These are phyloP conservation scores for Cordyceps militaris DNA, from an alignment of 2,329 filamentous ascomycete genomes.

Conservation along the genomic window DNA sequence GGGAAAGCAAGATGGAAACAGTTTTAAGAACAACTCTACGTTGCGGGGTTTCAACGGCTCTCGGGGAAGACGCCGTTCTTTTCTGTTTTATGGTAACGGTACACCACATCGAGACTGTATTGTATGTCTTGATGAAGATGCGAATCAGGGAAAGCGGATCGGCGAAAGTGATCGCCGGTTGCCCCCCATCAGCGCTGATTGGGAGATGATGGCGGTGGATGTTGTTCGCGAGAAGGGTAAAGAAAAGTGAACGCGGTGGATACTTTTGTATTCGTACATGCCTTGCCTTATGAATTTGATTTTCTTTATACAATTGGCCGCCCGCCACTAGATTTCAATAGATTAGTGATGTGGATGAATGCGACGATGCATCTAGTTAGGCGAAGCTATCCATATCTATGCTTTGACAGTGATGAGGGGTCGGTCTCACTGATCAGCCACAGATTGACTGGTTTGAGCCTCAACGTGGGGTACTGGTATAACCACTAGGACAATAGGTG, in stretches of 20 bases:
- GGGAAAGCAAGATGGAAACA: neutral
- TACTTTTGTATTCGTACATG: conserved; percentile 13
- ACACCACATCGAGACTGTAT: neutral
- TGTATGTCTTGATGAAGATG: neutral
- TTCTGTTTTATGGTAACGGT: conserved; percentile 1
- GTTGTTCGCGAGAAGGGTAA: neutral
- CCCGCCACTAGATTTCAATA: neutral
- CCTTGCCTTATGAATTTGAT: conserved; percentile 10
- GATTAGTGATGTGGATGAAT: neutral
- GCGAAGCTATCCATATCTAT: too few relatives aligned
- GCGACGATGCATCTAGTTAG: too few relatives aligned
- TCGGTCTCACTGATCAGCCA: too few relatives aligned
- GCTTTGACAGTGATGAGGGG: too few relatives aligned
- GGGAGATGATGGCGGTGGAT: neutral
- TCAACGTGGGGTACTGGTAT: too few relatives aligned
- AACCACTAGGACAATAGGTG: too few relatives aligned
- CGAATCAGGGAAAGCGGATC: neutral
- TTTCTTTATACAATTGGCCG: neutral
- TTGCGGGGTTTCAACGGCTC: neutral
- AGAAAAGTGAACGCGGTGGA: neutral
- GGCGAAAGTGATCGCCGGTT: neutral
- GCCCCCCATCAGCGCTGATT: neutral
- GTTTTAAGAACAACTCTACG: conserved; percentile 1
- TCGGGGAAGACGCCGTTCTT: neutral
- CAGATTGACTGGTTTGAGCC: too few relatives aligned